Conservation (phyloP, 73 alveolate genomes). For the Paramecium sonneborni region DNA sequence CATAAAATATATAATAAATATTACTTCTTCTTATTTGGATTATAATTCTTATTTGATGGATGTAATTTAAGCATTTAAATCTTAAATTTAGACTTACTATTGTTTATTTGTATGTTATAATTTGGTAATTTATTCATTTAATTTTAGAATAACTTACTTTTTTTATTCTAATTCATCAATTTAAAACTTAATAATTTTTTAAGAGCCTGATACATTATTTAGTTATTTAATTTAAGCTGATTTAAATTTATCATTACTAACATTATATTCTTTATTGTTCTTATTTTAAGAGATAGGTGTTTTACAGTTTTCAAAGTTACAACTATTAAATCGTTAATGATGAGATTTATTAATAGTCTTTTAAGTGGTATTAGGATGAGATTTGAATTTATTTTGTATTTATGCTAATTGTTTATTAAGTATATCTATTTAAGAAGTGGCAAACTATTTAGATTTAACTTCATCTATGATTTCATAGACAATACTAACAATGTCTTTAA, state of each 20-base stretch:
- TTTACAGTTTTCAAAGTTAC: background rate
- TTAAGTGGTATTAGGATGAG: background rate
- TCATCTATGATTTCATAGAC: constrained; percentile 44
- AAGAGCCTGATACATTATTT: background rate
- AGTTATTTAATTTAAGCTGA: background rate
- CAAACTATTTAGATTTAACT: background rate
- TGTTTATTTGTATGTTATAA: background rate
- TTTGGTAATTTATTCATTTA: background rate
- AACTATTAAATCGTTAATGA: background rate
- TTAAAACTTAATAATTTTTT: background rate
- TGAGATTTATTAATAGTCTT: background rate
- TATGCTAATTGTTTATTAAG: background rate
- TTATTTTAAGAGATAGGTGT: background rate
- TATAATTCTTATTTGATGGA: background rate
- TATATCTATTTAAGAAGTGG: background rate
- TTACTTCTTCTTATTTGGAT: background rate
- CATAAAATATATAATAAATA: background rate
- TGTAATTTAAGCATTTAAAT: background rate
- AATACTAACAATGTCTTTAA: constrained; percentile 15
- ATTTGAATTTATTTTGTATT: background rate
- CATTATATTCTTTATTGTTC: background rate
- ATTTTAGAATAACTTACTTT: background rate
- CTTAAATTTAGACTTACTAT: background rate
- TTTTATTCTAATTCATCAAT: constrained; percentile 7
- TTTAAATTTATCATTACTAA: background rate